Evolutionary conservation across 2,329 filamentous ascomycete species (phyloP), one percentile per base, ranked within the genome.

Genomic region (Scedosporium dehoogii): DNA sequence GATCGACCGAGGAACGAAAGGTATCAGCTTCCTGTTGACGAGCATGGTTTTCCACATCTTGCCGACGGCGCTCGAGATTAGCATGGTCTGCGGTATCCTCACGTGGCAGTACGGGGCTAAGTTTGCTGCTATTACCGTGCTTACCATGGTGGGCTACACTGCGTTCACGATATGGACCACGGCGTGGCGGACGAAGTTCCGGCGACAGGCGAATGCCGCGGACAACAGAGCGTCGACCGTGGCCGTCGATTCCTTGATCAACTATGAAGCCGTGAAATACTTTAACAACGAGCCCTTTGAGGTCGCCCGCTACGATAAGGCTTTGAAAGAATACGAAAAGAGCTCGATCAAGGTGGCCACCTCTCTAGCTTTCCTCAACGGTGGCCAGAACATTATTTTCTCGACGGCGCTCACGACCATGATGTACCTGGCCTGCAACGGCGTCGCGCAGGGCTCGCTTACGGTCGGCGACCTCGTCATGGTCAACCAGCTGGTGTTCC

Each of bases 201-300:
- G 96, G 57, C 89, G 93, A 69, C 90, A 96, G 74, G 92, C 94
- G 46, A 99, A 99, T 72, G 91, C 92, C 5, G 96, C 94, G 0
- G 96, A 99, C 69, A 99, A 97, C 75, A 91, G 87, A 72, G 94
- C 91, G 0, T 96, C 93, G 1, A 97, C 93, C 0, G 91, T 97
- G 6, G 93, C 93, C 0, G 92, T 97, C 1, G 94, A 99, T 76
- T 96, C 92, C 0, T 79, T 99, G 59, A 96, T 99, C 79, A 99
- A 99, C 77, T 99, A 97, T 71, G 94, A 99, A 75, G 93, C 96
- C 14, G 94, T 99, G 71, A 99, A 99, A 76, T 96, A 97, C 78
- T 99, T 97, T 78, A 99, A 99, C 79, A 99, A 99, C 70, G 96
- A 99, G 72, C 91, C 89, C 67, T 97, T 92, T 67, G 94, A 99